phyloP scores from a whole-genome alignment of 2,329 filamentous ascomycete species.

The Neocatenulostroma microsporum region DNA sequence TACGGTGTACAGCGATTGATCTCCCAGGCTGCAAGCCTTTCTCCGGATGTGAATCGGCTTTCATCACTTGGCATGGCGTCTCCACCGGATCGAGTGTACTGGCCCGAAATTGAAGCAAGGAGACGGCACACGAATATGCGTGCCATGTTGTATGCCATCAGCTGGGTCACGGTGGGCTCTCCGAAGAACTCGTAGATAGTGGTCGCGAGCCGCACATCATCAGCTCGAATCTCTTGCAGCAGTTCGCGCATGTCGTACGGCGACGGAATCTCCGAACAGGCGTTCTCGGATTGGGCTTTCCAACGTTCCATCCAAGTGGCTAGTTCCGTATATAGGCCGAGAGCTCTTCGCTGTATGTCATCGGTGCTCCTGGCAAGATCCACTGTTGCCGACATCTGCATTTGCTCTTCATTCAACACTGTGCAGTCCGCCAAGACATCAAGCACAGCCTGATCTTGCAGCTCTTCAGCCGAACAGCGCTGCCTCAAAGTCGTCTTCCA shows the following conservation, averaged over 20 bases:
- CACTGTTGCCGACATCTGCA: background rate
- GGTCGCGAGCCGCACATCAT: too few relatives aligned
- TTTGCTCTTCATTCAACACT: background rate
- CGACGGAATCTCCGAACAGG: background rate
- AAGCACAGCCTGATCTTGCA: background rate
- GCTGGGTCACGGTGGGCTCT: background rate
- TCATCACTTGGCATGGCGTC: too few relatives aligned
- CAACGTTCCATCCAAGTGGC: background rate
- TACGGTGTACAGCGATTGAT: background rate
- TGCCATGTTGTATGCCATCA: background rate
- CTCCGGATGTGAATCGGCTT: background rate
- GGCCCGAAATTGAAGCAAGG: background rate
- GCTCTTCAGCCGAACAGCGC: background rate
- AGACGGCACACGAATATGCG: background rate
- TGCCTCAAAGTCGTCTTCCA: background rate
- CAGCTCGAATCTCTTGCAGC: too few relatives aligned
- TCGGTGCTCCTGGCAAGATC: background rate
- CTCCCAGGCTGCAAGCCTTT: background rate
- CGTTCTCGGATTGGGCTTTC: background rate
- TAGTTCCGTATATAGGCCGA: background rate
- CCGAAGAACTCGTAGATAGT: background rate
- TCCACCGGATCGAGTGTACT: background rate
- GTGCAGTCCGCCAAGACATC: slow-evolving; percentile 1
- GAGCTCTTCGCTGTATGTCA: background rate
- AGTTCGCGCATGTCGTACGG: too few relatives aligned